Percentiles rank a stretch among this genome's conserved stretches.
Conservation (phyloP, 2,329 filamentous ascomycete species). For the Helotiales sp. region DNA sequence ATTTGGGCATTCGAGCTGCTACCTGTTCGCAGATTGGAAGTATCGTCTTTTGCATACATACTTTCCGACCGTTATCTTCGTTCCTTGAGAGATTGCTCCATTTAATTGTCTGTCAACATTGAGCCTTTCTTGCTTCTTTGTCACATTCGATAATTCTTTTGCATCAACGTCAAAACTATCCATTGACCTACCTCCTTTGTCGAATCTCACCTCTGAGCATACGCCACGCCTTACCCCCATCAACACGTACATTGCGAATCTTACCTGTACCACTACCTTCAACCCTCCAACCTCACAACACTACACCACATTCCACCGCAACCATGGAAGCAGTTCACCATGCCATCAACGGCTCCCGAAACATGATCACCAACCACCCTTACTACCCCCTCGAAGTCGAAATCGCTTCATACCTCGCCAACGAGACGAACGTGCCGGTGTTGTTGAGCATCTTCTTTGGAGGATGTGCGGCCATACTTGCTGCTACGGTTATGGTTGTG, state of each 20-base stretch:
- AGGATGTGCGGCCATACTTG: conserved; percentile 57
- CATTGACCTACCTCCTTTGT: too few species aligned
- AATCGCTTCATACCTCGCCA: conserved; percentile 65
- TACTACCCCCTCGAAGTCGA: conserved; percentile 69
- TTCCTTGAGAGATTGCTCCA: too few species aligned
- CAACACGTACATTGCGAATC: too few species aligned
- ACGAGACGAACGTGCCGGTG: conserved; percentile 58
- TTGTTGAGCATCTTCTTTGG: conserved; percentile 61
- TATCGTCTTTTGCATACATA: too few species aligned
- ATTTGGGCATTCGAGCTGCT: too few species aligned
- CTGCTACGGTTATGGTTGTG: conserved; percentile 53
- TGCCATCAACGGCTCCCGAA: conserved; percentile 16
- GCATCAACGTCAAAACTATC: too few species aligned
- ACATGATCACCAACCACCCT: conserved; percentile 50
- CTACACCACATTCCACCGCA: neutral
- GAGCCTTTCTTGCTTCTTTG: too few species aligned
- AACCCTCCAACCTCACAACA: neutral
- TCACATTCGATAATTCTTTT: too few species aligned
- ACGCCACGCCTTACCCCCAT: too few species aligned
- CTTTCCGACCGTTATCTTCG: too few species aligned
- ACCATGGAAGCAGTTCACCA: conserved; percentile 19
- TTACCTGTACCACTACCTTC: too few species aligned
- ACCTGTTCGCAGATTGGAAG: too few species aligned
- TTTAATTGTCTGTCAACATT: neutral
- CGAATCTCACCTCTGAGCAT: neutral